Percentiles rank a stretch among this genome's conserved stretches.
phyloP scores from a whole-genome alignment of 352 stramenopile species.

The Phytophthora ramorum region DNA sequence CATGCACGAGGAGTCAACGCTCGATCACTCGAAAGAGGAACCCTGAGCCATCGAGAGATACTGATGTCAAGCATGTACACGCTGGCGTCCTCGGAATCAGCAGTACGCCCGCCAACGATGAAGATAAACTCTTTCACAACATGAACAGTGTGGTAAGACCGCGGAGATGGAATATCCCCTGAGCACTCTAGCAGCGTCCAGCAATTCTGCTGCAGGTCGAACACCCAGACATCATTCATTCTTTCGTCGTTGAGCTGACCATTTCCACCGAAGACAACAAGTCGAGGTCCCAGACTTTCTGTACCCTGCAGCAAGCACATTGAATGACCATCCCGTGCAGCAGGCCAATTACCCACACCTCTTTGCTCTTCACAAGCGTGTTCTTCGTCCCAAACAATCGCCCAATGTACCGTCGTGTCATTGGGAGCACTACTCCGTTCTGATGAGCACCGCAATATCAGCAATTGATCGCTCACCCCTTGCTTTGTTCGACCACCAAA shows the following conservation, averaged over 20 bases:
- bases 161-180: slow-evolving; percentile 51
- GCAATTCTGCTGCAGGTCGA: slow-evolving; percentile 37
- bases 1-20: slow-evolving; percentile 58
- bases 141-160: slow-evolving; percentile 77
- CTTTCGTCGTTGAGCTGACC: slow-evolving; percentile 71
- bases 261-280: slow-evolving; percentile 77
- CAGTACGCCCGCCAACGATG: slow-evolving; percentile 67
- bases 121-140: slow-evolving; percentile 57
- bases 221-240: slow-evolving; percentile 77
- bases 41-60: slow-evolving; percentile 49
- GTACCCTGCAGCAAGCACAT: slow-evolving; percentile 43
- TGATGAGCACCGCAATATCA: slow-evolving; percentile 29
- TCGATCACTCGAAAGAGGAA: slow-evolving; percentile 43
- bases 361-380: not conserved
- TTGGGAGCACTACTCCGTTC: not conserved
- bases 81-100: slow-evolving; percentile 45
- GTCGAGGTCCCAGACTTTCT: slow-evolving; percentile 5
- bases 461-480: slow-evolving; percentile 62
- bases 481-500: slow-evolving; percentile 75
- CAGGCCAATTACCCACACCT: slow-evolving; percentile 27
- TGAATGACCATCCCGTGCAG: slow-evolving; percentile 67
- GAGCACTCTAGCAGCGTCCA: slow-evolving; percentile 54
- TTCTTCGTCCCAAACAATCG: slow-evolving; percentile 42
- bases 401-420: not conserved
- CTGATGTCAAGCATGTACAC: slow-evolving; percentile 68